phyloP scores from a whole-genome alignment of 2,329 filamentous ascomycete genomes.

The Fusarium tricinctum region DNA sequence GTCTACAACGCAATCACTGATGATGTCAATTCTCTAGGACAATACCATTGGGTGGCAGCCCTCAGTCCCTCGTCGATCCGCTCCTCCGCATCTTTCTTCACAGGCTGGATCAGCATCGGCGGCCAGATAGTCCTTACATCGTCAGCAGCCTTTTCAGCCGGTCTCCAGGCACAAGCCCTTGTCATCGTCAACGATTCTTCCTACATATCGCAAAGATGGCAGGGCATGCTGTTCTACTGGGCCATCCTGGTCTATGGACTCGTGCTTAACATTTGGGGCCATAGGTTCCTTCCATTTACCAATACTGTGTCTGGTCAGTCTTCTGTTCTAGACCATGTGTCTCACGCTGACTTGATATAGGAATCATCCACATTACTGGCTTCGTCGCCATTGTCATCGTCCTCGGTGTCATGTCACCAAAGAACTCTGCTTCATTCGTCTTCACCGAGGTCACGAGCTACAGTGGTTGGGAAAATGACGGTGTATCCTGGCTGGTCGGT shows the following conservation, averaged over 20 bases:
- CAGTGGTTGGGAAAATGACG: conserved; percentile 52
- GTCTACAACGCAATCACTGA: neutral
- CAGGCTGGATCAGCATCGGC: conserved; percentile 56
- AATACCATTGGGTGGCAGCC: conserved; percentile 45
- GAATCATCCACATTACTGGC: conserved; percentile 48
- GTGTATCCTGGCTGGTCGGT: conserved; percentile 53
- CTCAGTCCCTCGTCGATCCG: conserved; percentile 30
- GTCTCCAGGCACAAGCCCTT: conserved; percentile 59
- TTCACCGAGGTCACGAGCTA: conserved; percentile 53
- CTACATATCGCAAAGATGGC: conserved; percentile 60
- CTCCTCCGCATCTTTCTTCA: conserved; percentile 18
- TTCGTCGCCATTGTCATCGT: conserved; percentile 50
- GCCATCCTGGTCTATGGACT: conserved; percentile 56
- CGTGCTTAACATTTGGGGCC: conserved; percentile 60
- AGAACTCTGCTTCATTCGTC: conserved; percentile 51
- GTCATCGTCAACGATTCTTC: conserved; percentile 59
- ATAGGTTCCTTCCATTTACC: conserved; percentile 54
- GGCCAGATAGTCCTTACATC: conserved; percentile 62
- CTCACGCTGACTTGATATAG: conserved; percentile 18
- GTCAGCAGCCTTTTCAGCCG: conserved; percentile 62
- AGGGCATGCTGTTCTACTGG: conserved; percentile 64
- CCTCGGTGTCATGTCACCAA: conserved; percentile 51
- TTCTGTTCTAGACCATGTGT: rapidly evolving
- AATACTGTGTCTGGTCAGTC: conserved; percentile 49
- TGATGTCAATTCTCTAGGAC: conserved; percentile 2